Evolutionary conservation across 148 eudicot species (phyloP).

Genomic region (Rhododendron ferrugineum): DNA sequence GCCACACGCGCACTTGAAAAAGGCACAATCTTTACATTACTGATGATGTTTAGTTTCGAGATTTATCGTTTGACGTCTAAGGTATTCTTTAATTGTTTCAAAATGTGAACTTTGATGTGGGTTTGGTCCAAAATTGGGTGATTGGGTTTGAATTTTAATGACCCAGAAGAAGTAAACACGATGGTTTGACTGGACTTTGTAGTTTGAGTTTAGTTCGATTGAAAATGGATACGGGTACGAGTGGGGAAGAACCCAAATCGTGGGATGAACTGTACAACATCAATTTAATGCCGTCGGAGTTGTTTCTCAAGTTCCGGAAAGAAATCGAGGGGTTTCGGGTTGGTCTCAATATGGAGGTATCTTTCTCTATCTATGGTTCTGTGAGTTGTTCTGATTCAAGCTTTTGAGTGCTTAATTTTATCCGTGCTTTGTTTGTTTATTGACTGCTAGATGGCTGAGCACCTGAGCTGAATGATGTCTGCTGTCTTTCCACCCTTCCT

Average conservation of each 20-base stretch:
- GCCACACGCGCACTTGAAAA: not conserved
- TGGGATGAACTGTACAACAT: slow-evolving; percentile 81
- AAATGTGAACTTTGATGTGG: not conserved
- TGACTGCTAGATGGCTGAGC: not conserved
- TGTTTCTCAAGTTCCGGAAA: slow-evolving; percentile 80
- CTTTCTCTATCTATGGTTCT: not conserved
- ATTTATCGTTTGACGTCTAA: not conserved
- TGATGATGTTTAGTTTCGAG: not conserved
- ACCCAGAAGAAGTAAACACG: not conserved
- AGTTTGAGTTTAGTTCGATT: not conserved
- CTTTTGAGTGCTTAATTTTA: not conserved
- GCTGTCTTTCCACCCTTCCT: not conserved
- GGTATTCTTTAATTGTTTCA: not conserved
- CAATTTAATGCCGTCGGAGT: slow-evolving; percentile 68
- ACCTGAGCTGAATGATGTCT: not conserved
- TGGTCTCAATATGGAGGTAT: slow-evolving; percentile 83
- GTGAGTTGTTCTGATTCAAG: not conserved
- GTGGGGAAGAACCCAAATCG: slow-evolving; percentile 46
- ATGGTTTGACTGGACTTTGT: slow-evolving; percentile 4
- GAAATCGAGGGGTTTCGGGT: slow-evolving; percentile 52
- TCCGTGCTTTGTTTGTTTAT: not conserved
- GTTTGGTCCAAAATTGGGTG: not conserved
- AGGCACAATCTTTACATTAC: not conserved
- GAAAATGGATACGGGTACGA: slow-evolving; percentile 47
- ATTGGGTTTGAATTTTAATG: not conserved